Conservation (phyloP, 768 basidiomycete species). For the Solioccasus polychromus region DNA sequence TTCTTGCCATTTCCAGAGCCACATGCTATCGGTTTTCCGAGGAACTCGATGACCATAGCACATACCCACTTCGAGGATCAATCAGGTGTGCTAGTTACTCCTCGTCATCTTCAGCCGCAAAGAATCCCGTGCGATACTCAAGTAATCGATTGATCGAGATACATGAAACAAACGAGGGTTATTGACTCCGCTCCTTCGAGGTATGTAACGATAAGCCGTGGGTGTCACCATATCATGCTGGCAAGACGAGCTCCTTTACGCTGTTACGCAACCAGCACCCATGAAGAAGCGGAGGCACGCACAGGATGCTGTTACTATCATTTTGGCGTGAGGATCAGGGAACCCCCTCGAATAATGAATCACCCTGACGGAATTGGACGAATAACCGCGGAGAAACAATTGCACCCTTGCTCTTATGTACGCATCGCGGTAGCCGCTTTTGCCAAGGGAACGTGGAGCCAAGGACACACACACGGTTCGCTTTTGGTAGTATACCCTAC, state of each 20-base stretch:
- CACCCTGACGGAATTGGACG: conserved; percentile 1
- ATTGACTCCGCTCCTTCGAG: conserved; percentile 4
- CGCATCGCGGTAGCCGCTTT: neutral
- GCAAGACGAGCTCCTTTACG: neutral
- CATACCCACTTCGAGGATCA: neutral
- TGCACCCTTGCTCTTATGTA: neutral
- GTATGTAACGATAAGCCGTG: conserved; percentile 2
- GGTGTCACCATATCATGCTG: neutral
- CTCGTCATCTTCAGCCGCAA: neutral
- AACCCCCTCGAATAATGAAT: conserved; percentile 5
- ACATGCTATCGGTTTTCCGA: neutral
- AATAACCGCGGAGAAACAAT: conserved; percentile 15
- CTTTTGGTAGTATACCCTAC: no score
- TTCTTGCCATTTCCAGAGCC: neutral
- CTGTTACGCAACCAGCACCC: conserved; percentile 6
- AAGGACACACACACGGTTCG: no score
- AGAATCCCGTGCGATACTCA: neutral
- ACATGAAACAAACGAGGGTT: conserved; percentile 4
- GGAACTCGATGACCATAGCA: conserved; percentile 6
- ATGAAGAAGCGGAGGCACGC: neutral
- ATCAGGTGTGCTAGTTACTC: neutral
- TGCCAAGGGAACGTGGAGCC: neutral
- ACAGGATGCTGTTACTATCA: neutral
- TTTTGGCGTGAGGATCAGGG: conserved; percentile 19
- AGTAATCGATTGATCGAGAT: conserved; percentile 1